These are phyloP conservation scores for Entelexis paramagnoliae DNA, from an alignment of 1,139 yeast species.

Conservation along the genomic window DNA sequence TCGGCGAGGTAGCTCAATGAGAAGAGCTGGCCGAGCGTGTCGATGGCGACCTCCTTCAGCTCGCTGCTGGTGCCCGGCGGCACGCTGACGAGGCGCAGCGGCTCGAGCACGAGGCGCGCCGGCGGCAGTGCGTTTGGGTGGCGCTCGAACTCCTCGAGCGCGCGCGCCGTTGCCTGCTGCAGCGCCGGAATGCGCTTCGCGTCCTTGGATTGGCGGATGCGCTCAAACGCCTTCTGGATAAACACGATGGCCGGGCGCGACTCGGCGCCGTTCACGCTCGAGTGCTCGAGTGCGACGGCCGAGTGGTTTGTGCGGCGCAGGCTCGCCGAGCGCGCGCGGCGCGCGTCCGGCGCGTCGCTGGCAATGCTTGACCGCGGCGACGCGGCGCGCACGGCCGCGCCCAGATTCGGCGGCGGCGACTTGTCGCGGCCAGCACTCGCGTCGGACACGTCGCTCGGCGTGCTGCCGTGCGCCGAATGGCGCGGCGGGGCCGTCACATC, in stretches of 20 bases:
- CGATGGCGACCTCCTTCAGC: constrained; percentile 48
- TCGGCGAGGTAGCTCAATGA: constrained; percentile 53
- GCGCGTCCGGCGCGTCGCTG: not conserved
- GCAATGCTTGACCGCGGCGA: not conserved
- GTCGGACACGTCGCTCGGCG: not conserved
- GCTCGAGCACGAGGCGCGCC: constrained; percentile 47
- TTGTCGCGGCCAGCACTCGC: not conserved
- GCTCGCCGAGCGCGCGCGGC: constrained; percentile 12
- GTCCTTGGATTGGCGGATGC: constrained; percentile 41
- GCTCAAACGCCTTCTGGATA: constrained; percentile 41
- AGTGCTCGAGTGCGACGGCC: constrained; percentile 19
- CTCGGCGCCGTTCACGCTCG: constrained; percentile 22
- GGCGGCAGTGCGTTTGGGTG: constrained; percentile 32
- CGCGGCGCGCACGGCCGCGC: not conserved
- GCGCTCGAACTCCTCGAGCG: constrained; percentile 32
- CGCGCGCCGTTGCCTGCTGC: constrained; percentile 36
- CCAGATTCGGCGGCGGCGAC: not conserved
- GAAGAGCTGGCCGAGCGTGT: constrained; percentile 55
- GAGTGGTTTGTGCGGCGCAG: constrained; percentile 16
- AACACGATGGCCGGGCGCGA: constrained; percentile 33
- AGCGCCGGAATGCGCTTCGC: constrained; percentile 40
- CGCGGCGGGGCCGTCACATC: too few species aligned
- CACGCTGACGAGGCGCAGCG: constrained; percentile 50
- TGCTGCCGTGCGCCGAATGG: not conserved
- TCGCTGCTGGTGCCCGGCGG: constrained; percentile 39